phyloP scores from a whole-genome alignment of 345 rosid genomes.

The Tarenaya hassleriana region DNA sequence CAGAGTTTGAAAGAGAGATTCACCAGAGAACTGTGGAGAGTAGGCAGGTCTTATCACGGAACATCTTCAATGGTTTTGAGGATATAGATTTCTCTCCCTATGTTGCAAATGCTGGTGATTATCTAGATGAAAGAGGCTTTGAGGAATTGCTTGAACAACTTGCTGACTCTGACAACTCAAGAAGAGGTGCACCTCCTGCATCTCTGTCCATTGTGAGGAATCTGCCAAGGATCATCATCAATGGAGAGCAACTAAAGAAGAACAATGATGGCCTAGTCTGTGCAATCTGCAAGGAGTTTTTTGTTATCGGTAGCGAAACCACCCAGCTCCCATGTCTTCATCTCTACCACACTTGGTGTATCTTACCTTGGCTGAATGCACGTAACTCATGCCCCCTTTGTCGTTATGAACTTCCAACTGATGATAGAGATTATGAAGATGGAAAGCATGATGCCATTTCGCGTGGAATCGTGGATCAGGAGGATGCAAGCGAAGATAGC shows the following conservation, averaged over 20 bases:
- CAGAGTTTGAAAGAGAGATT: constrained; percentile 33
- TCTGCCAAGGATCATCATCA: constrained; percentile 48
- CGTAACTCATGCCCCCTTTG: constrained; percentile 94
- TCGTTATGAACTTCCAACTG: constrained; percentile 87
- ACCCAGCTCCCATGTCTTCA: constrained; percentile 85
- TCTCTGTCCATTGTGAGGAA: constrained; percentile 51
- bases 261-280: constrained; percentile 46
- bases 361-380: constrained; percentile 75
- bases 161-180: constrained; percentile 59
- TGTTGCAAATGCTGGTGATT: constrained; percentile 43
- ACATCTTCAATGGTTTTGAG: constrained; percentile 35
- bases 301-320: constrained; percentile 45
- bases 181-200: constrained; percentile 93
- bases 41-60: constrained; percentile 31
- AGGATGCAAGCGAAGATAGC: constrained; percentile 37
- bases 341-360: constrained; percentile 70
- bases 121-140: constrained; percentile 57
- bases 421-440: constrained; percentile 74
- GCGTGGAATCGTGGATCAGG: constrained; percentile 33
- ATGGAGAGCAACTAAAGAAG: constrained; percentile 41
- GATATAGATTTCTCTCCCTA: constrained; percentile 39
- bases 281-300: constrained; percentile 85
- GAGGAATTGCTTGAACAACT: constrained; percentile 71
- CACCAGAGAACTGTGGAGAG: constrained; percentile 38
- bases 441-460: constrained; percentile 35